Conservation (phyloP, 805 yeast genomes). For the Metschnikowia drakensbergensis region DNA sequence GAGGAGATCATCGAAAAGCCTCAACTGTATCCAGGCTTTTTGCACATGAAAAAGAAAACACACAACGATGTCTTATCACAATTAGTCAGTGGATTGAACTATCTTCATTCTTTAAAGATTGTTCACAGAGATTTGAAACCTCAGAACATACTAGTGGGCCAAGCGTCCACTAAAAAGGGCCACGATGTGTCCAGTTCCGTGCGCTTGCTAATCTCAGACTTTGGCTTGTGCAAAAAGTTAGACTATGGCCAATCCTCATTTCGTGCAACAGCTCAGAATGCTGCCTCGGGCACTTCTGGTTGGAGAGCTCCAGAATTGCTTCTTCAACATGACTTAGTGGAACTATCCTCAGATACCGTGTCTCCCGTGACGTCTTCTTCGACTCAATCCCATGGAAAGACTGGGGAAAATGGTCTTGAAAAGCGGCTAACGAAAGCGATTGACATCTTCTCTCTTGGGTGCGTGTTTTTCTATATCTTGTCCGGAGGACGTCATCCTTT, state of each 20-base stretch:
- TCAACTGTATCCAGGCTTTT: conserved; percentile 25
- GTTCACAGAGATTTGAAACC: conserved; percentile 96
- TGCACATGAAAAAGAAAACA: conserved; percentile 35
- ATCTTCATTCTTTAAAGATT: conserved; percentile 82
- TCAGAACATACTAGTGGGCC: conserved; percentile 83
- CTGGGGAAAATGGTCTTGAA: conserved; percentile 32
- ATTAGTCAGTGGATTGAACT: conserved; percentile 78
- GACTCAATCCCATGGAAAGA: conserved; percentile 7
- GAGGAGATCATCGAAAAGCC: conserved; percentile 70
- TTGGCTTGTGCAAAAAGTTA: conserved; percentile 89
- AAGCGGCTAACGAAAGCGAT: conserved; percentile 81
- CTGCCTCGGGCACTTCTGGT: conserved; percentile 91
- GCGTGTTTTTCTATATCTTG: conserved; percentile 84
- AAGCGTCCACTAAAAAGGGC: conserved; percentile 32
- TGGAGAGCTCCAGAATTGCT: conserved; percentile 97
- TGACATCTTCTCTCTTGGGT: conserved; percentile 92
- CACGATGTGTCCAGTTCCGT: conserved; percentile 22
- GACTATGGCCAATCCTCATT: conserved; percentile 93
- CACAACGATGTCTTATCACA: conserved; percentile 57
- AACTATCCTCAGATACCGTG: conserved; percentile 38
- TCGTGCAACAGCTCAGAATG: conserved; percentile 85
- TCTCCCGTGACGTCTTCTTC: conserved; percentile 24
- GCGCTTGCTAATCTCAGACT: conserved; percentile 84
- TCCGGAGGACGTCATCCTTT: conserved; percentile 88
- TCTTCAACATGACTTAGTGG: conserved; percentile 33